Evolutionary conservation across 2,329 filamentous ascomycete genomes (phyloP), one percentile per base, ranked within the genome.

Genomic region (Xylaria polymorpha): DNA sequence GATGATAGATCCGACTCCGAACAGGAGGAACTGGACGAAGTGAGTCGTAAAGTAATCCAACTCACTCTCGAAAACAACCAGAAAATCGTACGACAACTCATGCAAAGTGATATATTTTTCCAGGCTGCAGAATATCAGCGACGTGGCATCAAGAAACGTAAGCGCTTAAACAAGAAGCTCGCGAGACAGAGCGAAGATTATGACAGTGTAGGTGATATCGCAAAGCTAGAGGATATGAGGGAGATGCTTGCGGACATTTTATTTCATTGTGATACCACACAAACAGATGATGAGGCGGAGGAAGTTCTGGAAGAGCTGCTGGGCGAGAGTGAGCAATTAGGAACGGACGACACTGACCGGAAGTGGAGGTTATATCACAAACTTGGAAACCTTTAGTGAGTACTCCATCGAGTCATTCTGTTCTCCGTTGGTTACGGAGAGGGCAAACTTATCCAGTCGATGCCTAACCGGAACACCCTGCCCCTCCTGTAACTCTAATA

Each of bases 231-330:
- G 12, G 55, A 64, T 18, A 78, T 78, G 77, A 70, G 69, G 29
- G 77, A 79, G 61, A 73, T 60, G 9, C 70, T 77, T 12, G 76
- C 75, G 3, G 74, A 76, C 43, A 77, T 78, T 20, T 64, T 77
- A 1, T 56, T 75, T 4, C 53, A 61, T 15, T 77, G 71, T 41
- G 70, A 75, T 50, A 74, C 61, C 9, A 51, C 57, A 5, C 67
- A 74, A 15, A 69, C 46, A 18, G 66, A 74, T 1, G 18, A 44
- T 6, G 72, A 78, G 66, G 75, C 74, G 2, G 74, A 72, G 53
- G 48, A 46, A 0, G 70, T 74, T 22, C 44, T 79, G 1, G 56
- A 74, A 25, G 41, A 67, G 2, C 46, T 79, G 1, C 50, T 79
- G 18, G 32, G 71, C 10, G 74, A 77, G 55, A 70, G 68, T 3